Evolutionary conservation across 2,329 filamentous ascomycete species (phyloP), one percentile per base, ranked within the genome.

Genomic region (Colletotrichum tamarilloi): DNA sequence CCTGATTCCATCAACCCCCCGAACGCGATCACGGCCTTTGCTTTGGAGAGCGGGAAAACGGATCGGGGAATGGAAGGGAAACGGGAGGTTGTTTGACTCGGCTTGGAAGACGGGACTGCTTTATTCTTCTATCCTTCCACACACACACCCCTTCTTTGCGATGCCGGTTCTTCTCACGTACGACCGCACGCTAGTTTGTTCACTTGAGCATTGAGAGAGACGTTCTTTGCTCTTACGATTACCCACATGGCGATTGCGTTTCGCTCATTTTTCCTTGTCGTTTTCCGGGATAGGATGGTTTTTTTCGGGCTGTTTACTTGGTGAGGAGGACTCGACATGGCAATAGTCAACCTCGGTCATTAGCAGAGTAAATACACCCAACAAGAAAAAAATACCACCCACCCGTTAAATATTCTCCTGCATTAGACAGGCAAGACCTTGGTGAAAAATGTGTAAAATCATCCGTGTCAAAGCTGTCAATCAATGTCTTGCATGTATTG

Each of bases 181-280:
- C 38, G 7, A 42, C 7, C 42, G 6, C 19, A n/a, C 16, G 16
- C 7, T n/a, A 49, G 19, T n/a, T 49, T 49, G 42, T 66, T 55
- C 24, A 22, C 26, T 28, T 28, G 22, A 28, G 52, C 22, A 55
- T 55, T 55, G 52, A n/a, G 52, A n/a, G 52, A 55, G 52, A 58
- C 22, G 53, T 53, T 64, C 35, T 52, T 52, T 63, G 52, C 53
- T 57, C 67, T 70, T 49, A 64, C 59, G 65, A 60, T 70, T 62
- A 65, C 59, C 65, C 69, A 63, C 60, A 70, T 57, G 67, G 67
- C 70, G 60, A 73, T 70, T 73, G 56, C 60, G 60, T 70, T 59
- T 73, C 56, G 67, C 67, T 56, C 49, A 26, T 64, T 57, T 64
- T 57, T 52, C 59, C 60, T 62, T 70, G 46, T 62, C 28, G 35